A percentile compares a stretch with the other conserved stretches of the same genome.
These are phyloP conservation scores for Aspergillus pseudoviridinutans DNA, from an alignment of 2,329 filamentous ascomycete genomes.

Conservation along the genomic window DNA sequence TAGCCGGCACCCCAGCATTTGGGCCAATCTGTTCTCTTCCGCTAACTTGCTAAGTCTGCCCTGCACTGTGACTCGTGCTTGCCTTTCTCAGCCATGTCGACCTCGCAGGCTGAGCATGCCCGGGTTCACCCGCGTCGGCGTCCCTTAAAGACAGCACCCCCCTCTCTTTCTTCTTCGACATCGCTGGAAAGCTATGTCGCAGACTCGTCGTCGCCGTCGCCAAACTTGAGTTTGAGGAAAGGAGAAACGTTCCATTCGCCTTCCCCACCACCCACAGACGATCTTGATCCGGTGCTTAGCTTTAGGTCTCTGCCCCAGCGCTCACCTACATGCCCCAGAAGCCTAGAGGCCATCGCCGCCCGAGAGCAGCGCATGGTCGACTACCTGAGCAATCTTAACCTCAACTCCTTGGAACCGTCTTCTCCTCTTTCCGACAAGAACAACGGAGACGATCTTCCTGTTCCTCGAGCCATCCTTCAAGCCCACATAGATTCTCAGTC, in stretches of 20 bases:
- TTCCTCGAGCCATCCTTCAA: slow-evolving; percentile 58
- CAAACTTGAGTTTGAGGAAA: slow-evolving; percentile 58
- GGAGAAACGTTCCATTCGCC: slow-evolving; percentile 60
- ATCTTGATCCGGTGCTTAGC: slow-evolving; percentile 40
- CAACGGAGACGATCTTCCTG: slow-evolving; percentile 55
- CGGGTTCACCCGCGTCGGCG: slow-evolving; percentile 34
- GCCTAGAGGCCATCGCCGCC: slow-evolving; percentile 65
- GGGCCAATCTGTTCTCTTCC: slow-evolving; percentile 2
- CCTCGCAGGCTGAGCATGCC: slow-evolving; percentile 19
- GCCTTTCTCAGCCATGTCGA: slow-evolving; percentile 27
- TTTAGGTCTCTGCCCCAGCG: slow-evolving; percentile 55
- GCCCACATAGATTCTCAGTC: slow-evolving; percentile 50
- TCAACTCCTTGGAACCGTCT: slow-evolving; percentile 48
- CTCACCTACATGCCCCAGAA: slow-evolving; percentile 55
- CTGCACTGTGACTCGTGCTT: slow-evolving; percentile 8
- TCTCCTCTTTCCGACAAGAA: slow-evolving; percentile 35
- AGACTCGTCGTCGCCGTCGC: slow-evolving; percentile 15
- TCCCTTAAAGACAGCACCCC: slow-evolving; percentile 27
- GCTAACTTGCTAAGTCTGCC: slow-evolving; percentile 4
- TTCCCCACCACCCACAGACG: slow-evolving; percentile 36
- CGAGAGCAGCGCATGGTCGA: slow-evolving; percentile 65
- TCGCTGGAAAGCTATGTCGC: slow-evolving; percentile 7
- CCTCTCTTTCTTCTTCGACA: slow-evolving; percentile 24
- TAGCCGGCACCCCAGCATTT: slow-evolving; percentile 10
- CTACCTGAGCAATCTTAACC: slow-evolving; percentile 63